Conservation (phyloP, 306 rosid species). For the Lagenaria siceraria region DNA sequence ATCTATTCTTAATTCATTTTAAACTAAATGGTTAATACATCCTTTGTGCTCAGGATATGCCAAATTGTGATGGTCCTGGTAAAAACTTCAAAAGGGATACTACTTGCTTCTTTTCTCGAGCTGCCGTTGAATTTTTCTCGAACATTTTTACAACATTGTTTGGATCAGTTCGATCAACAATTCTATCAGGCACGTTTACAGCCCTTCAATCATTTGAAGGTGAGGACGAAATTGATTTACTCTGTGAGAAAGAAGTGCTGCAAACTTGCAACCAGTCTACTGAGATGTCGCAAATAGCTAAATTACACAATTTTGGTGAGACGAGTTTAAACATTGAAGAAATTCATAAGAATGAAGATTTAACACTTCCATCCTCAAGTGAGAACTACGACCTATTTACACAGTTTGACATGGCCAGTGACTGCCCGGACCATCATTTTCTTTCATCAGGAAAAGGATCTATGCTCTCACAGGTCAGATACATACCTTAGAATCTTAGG, state of each 20-base stretch:
- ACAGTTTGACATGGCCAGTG: slow-evolving; percentile 54
- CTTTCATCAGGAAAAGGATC: slow-evolving; percentile 33
- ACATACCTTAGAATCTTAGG: slow-evolving; percentile 8
- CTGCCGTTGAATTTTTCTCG: slow-evolving; percentile 56
- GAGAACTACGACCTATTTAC: slow-evolving; percentile 31
- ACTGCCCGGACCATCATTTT: slow-evolving; percentile 77
- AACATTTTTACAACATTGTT: slow-evolving; percentile 42
- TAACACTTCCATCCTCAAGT: slow-evolving; percentile 17
- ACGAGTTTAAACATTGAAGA: slow-evolving; percentile 15
- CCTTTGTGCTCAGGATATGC: slow-evolving; percentile 36
- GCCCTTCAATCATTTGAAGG: slow-evolving; percentile 33
- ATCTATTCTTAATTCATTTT: neutral
- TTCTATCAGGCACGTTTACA: slow-evolving; percentile 28
- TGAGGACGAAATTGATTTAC: slow-evolving; percentile 26
- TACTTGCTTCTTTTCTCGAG: slow-evolving; percentile 56
- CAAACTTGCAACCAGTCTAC: slow-evolving; percentile 26
- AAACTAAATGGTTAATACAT: slow-evolving; percentile 1
- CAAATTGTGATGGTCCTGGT: slow-evolving; percentile 17
- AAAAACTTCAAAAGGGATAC: slow-evolving; percentile 31
- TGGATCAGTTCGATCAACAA: slow-evolving; percentile 40
- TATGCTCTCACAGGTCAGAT: slow-evolving; percentile 59
- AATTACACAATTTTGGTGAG: slow-evolving; percentile 20
- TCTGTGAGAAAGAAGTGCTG: slow-evolving; percentile 26
- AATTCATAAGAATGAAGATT: slow-evolving; percentile 16
- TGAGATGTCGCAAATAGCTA: slow-evolving; percentile 21